These are phyloP conservation scores for Trichophyton equinum DNA, from an alignment of 2,329 filamentous ascomycete species.

Conservation along the genomic window DNA sequence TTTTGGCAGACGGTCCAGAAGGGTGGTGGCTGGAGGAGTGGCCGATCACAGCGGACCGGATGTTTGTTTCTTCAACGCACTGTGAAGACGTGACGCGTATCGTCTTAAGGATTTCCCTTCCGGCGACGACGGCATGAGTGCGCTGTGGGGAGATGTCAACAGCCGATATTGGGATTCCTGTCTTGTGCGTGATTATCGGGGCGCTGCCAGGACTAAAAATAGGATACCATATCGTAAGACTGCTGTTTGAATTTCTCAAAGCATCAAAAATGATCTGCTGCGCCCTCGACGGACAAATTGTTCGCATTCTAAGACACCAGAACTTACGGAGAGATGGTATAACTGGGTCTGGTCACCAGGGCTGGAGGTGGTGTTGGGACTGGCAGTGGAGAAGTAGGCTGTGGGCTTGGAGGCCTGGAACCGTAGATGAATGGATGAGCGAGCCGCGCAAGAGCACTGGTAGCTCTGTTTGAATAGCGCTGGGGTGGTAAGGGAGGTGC, in stretches of 20 bases:
- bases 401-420: conserved; percentile 42
- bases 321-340: conserved; percentile 29
- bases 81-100: conserved; percentile 45
- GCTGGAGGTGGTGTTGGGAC: not conserved
- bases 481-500: conserved; percentile 26
- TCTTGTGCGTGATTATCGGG: conserved; percentile 48
- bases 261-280: not conserved
- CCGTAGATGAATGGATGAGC: conserved; percentile 44
- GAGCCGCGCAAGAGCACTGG: conserved; percentile 39
- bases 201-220: conserved; percentile 34
- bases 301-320: not conserved
- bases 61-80: conserved; percentile 51
- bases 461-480: conserved; percentile 34
- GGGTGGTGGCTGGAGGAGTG: conserved; percentile 42
- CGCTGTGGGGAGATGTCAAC: conserved; percentile 51
- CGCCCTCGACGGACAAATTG: not conserved
- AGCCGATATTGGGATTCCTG: conserved; percentile 51
- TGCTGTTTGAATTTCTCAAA: not conserved
- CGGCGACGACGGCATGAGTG: conserved; percentile 52
- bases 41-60: conserved; percentile 48
- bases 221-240: not conserved
- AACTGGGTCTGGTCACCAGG: conserved; percentile 15
- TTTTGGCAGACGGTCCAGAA: conserved; percentile 34
- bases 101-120: conserved; percentile 54
- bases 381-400: conserved; percentile 28